A percentile compares a stretch with the other conserved stretches of the same genome.
Conservation (phyloP, 805 yeast genomes). For the Nakazawaea laoshanensis region DNA sequence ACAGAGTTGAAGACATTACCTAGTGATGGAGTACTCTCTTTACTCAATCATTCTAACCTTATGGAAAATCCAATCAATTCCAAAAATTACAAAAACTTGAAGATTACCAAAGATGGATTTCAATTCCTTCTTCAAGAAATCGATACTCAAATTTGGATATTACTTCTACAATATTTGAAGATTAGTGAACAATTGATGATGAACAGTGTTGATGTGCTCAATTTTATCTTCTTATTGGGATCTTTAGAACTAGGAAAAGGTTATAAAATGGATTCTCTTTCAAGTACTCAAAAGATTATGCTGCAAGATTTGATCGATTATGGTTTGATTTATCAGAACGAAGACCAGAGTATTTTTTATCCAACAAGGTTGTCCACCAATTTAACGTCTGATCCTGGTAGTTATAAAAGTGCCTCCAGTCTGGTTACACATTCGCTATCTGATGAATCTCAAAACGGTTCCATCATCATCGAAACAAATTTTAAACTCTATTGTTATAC, state of each 20-base stretch:
- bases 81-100: slow-evolving; percentile 28
- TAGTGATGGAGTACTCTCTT: slow-evolving; percentile 70
- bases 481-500: slow-evolving; percentile 91
- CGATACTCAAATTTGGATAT: slow-evolving; percentile 91
- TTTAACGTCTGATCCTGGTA: slow-evolving; percentile 74
- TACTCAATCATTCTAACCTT: slow-evolving; percentile 72
- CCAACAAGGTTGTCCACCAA: slow-evolving; percentile 90
- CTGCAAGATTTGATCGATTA: slow-evolving; percentile 85
- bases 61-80: slow-evolving; percentile 52
- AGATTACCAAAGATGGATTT: slow-evolving; percentile 86
- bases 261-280: slow-evolving; percentile 61
- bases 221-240: slow-evolving; percentile 89
- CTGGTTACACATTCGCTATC: slow-evolving; percentile 64
- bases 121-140: slow-evolving; percentile 90
- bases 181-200: slow-evolving; percentile 76
- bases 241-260: slow-evolving; percentile 87
- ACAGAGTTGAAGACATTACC: slow-evolving; percentile 67
- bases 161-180: slow-evolving; percentile 78
- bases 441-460: slow-evolving; percentile 38
- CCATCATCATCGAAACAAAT: slow-evolving; percentile 86
- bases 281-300: slow-evolving; percentile 78
- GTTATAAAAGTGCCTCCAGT: slow-evolving; percentile 39
- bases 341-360: slow-evolving; percentile 44
- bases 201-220: slow-evolving; percentile 94
- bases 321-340: slow-evolving; percentile 63